A percentile compares a stretch with the other conserved stretches of the same genome.
These are phyloP conservation scores for Vigna nakashimae DNA, from an alignment of 306 rosid genomes.

Conservation along the genomic window DNA sequence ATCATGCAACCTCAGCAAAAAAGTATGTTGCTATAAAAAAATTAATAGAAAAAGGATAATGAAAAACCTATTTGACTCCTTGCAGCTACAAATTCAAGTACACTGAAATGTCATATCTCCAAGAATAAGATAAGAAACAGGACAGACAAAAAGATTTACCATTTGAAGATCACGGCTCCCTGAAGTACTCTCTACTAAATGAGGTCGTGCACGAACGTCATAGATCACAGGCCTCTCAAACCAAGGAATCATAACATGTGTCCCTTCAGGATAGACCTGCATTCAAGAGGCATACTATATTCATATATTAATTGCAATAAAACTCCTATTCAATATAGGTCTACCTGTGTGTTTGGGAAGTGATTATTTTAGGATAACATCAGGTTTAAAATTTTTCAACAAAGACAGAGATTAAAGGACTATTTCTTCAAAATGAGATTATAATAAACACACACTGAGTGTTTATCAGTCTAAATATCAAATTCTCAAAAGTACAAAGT, in stretches of 20 bases:
- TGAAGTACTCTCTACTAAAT: slow-evolving; percentile 53
- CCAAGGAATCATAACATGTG: slow-evolving; percentile 50
- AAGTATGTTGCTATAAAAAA: not conserved
- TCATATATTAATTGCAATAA: slow-evolving; percentile 12
- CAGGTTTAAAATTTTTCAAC: not conserved
- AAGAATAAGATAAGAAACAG: not conserved
- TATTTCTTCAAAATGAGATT: not conserved
- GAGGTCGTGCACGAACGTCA: slow-evolving; percentile 54
- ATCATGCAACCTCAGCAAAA: slow-evolving; percentile 23
- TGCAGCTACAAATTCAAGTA: slow-evolving; percentile 10
- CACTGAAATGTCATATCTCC: slow-evolving; percentile 7
- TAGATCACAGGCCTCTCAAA: slow-evolving; percentile 56
- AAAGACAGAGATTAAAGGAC: not conserved
- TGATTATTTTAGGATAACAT: not conserved
- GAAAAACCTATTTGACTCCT: slow-evolving; percentile 16
- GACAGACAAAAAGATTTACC: slow-evolving; percentile 32
- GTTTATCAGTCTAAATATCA: not conserved
- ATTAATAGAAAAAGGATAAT: not conserved
- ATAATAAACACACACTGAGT: not conserved
- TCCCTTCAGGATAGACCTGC: slow-evolving; percentile 59
- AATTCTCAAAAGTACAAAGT: not conserved
- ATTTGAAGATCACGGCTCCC: slow-evolving; percentile 57
- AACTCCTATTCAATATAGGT: not conserved
- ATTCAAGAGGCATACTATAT: slow-evolving; percentile 1
- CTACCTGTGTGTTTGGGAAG: not conserved